Evolutionary conservation across 371 early-diverging fungal species (phyloP), one percentile per base, ranked within the genome.

Genomic region (Parasitella parasitica): DNA sequence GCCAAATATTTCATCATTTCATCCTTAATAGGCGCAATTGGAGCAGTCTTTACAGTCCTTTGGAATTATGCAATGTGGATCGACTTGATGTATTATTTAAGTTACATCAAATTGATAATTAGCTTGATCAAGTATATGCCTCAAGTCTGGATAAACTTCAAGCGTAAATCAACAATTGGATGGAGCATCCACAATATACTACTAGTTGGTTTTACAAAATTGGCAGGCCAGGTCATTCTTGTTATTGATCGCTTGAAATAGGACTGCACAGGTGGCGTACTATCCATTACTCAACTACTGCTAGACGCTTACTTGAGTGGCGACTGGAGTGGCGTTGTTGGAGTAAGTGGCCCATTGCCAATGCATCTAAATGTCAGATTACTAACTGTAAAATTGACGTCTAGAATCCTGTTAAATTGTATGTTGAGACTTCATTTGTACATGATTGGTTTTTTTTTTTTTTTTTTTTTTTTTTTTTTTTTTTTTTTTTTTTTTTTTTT

Each of bases 181-280:
- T 97, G 97, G 97, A 90, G 90, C 52, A 94, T 96, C 34, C 85
- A 89, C 54, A 97, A 94, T 61, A 94, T 95, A 55, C 64, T 97
- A 11, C 75, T 97, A 57, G 83, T 80, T 74, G 67, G 36, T 50
- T 32, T 16, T 3, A 24, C 22, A 48, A 13, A 26, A 2, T 32
- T 32, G 15, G 15, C 20, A 5, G 30, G 27, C 20, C 4, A 22
- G 27, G 18, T n/a, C 1, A 11, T 26, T 49, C 4, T 37, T n/a
- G n/a, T n/a, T n/a, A 32, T 9, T 26, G 55, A 37, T 30, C 4
- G 13, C 22, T 39, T 5, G 12, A 12, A 9, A 52, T 59, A 81
- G 82, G 98, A 97, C 70, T 88, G 94, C 37, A 89, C 91, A 2
- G 98, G 98, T 36, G 98, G 98, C 1, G 41, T 79, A 0, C 67